These are phyloP conservation scores for Reutealis trisperma DNA, from an alignment of 345 rosid species.

Conservation along the genomic window DNA sequence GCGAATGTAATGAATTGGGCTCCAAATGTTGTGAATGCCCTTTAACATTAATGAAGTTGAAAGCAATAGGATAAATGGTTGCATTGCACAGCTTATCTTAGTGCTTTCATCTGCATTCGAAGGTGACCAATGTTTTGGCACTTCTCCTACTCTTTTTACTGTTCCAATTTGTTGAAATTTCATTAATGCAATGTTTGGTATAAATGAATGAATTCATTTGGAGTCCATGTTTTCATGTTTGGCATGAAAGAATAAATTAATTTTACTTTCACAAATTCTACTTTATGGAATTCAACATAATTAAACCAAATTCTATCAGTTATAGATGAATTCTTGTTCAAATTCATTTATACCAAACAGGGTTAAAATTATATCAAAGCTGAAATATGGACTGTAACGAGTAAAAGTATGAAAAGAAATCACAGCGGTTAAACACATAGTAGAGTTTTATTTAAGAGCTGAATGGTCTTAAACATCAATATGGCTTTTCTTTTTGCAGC, in stretches of 20 bases:
- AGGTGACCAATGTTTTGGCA: neutral
- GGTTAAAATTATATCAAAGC: too few species aligned
- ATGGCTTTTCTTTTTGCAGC: conserved; percentile 44
- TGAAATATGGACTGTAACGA: neutral
- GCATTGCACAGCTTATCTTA: too few species aligned
- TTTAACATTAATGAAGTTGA: neutral
- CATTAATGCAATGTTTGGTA: neutral
- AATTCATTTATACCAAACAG: too few species aligned
- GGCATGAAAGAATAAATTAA: too few species aligned
- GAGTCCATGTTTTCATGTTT: too few species aligned
- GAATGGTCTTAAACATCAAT: too few species aligned
- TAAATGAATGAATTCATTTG: too few species aligned
- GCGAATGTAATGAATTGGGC: neutral
- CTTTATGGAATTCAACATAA: too few species aligned
- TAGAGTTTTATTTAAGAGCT: too few species aligned
- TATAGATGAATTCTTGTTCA: too few species aligned
- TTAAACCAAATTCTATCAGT: too few species aligned
- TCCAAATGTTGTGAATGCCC: neutral
- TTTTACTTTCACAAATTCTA: too few species aligned
- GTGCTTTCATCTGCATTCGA: neutral
- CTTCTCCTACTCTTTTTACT: neutral
- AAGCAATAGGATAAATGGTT: neutral
- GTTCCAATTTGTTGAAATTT: neutral
- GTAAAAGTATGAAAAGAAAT: neutral
- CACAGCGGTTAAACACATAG: neutral